Conservation (phyloP, 1,284 basidiomycete species). For the Apiotrichum sp. region DNA sequence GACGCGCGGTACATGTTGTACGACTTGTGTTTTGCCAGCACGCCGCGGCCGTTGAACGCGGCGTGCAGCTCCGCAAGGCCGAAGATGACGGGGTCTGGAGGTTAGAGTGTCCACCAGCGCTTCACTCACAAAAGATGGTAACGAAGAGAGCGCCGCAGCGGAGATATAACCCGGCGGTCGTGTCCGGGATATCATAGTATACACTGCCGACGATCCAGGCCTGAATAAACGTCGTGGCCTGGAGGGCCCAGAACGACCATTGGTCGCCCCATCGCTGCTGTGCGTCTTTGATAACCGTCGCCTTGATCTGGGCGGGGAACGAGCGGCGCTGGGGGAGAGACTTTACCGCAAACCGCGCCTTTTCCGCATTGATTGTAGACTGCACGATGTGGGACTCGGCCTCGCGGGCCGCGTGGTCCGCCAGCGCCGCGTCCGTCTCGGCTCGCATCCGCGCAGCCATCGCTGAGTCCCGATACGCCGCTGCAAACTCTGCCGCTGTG, state of each 20-base stretch:
- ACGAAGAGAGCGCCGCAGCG: constrained; percentile 63
- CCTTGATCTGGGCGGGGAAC: constrained; percentile 33
- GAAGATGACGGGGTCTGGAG: constrained; percentile 46
- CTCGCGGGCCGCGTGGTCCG: constrained; percentile 15
- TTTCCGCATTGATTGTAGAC: constrained; percentile 22
- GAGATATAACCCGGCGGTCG: constrained; percentile 58
- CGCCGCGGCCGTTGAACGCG: constrained; percentile 64
- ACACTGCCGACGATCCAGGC: constrained; percentile 58
- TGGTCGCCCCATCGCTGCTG: constrained; percentile 40
- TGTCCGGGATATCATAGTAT: constrained; percentile 59
- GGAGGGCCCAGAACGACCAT: constrained; percentile 33
- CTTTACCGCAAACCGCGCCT: constrained; percentile 16
- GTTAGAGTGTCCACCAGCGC: background rate
- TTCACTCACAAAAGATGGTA: constrained; percentile 36
- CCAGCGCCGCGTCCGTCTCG: constrained; percentile 32
- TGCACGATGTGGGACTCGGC: constrained; percentile 24
- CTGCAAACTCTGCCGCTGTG: constrained; percentile 51
- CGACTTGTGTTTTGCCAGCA: constrained; percentile 55
- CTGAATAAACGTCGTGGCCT: constrained; percentile 30
- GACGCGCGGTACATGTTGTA: constrained; percentile 48
- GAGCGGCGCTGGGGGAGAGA: constrained; percentile 25
- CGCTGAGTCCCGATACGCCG: constrained; percentile 27
- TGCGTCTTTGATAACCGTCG: constrained; percentile 35
- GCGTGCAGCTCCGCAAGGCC: constrained; percentile 63
- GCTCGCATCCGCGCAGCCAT: constrained; percentile 28